These are phyloP conservation scores for Sclerotinia trifoliorum DNA, from an alignment of 2,329 filamentous ascomycete genomes.

Conservation along the genomic window DNA sequence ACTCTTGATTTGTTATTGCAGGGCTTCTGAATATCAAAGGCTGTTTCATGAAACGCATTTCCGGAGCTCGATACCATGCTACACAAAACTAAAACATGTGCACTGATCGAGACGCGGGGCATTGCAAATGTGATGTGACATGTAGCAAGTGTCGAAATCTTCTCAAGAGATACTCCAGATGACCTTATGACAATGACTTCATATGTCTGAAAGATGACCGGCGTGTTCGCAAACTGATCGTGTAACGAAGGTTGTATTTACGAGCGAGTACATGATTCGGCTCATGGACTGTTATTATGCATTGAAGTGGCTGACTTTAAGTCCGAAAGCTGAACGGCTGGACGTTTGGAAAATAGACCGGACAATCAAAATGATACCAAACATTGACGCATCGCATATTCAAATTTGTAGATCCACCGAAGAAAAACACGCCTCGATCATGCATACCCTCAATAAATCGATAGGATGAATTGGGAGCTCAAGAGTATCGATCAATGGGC, in stretches of 20 bases:
- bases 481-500: background rate
- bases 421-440: background rate
- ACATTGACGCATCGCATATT: background rate
- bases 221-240: background rate
- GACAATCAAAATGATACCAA: background rate
- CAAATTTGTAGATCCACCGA: background rate
- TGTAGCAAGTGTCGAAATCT: background rate
- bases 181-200: background rate
- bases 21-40: background rate
- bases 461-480: background rate
- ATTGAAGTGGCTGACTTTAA: background rate
- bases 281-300: background rate
- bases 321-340: background rate
- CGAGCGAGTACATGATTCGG: background rate
- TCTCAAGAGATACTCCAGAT: conserved; percentile 1
- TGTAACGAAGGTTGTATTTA: background rate
- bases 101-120: background rate
- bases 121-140: background rate
- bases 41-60: background rate
- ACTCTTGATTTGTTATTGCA: background rate
- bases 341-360: background rate
- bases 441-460: background rate
- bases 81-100: background rate
- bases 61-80: background rate
- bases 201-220: background rate